Evolutionary conservation across 768 basidiomycete species (phyloP).

Genomic region (Naematelia aurantialba): DNA sequence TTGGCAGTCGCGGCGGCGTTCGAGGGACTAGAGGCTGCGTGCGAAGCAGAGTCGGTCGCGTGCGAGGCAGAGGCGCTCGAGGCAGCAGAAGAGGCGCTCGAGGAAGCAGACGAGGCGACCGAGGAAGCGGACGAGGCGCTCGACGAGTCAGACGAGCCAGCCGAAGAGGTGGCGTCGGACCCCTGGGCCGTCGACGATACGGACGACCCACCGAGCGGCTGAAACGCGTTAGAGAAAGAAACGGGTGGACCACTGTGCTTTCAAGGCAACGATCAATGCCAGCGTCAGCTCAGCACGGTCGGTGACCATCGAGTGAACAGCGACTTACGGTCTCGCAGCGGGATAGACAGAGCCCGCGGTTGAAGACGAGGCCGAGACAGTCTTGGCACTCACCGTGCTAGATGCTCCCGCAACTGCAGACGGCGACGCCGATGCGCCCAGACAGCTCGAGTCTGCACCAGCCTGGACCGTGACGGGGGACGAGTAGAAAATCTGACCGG

Average conservation of each 20-base stretch:
- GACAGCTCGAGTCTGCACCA: slow-evolving; percentile 33
- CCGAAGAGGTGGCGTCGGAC: slow-evolving; percentile 9
- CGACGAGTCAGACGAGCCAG: slow-evolving; percentile 5
- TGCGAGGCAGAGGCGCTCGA: neutral
- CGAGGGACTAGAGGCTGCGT: slow-evolving; percentile 3
- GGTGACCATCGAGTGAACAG: too few relatives aligned
- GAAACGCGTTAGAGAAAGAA: too few relatives aligned
- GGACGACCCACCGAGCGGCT: slow-evolving; percentile 12
- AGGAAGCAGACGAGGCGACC: slow-evolving; percentile 3
- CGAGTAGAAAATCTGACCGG: slow-evolving; percentile 39
- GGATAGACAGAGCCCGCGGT: too few relatives aligned
- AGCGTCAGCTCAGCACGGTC: too few relatives aligned
- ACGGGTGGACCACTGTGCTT: too few relatives aligned
- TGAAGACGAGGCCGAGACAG: too few relatives aligned
- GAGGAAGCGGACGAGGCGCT: slow-evolving; percentile 4
- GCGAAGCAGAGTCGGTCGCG: neutral
- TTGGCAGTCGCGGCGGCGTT: neutral
- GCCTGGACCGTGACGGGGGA: slow-evolving; percentile 29
- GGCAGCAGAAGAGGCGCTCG: slow-evolving; percentile 14
- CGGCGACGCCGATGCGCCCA: slow-evolving; percentile 12
- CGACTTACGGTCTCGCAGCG: too few relatives aligned
- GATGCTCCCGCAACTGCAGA: slow-evolving; percentile 16
- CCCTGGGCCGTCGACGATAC: slow-evolving; percentile 8
- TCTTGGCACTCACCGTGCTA: too few relatives aligned
- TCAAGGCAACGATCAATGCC: too few relatives aligned